These are phyloP conservation scores for Ogataea populi-albae DNA, from an alignment of 805 yeast genomes.

Conservation along the genomic window DNA sequence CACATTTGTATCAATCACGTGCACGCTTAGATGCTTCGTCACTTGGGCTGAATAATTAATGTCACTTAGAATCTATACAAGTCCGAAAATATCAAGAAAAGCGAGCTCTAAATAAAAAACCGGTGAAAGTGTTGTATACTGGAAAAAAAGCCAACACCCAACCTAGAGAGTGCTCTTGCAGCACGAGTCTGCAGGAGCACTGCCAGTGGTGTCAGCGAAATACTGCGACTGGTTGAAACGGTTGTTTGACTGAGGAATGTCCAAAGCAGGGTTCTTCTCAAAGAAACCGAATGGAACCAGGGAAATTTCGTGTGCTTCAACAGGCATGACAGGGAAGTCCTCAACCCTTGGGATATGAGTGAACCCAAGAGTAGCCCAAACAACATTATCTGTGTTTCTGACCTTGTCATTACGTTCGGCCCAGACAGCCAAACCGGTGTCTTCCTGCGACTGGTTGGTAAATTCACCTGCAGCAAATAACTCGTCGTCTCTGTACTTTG, in stretches of 20 bases:
- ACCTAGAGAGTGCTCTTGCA: slow-evolving; percentile 19
- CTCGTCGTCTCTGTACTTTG: slow-evolving; percentile 70
- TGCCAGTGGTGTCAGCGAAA: slow-evolving; percentile 21
- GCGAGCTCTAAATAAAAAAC: no score
- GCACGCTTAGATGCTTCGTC: no score
- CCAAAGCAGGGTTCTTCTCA: slow-evolving; percentile 74
- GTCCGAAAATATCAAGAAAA: no score
- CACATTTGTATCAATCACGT: no score
- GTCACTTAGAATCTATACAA: no score
- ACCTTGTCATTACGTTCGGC: slow-evolving; percentile 65
- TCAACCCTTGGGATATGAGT: slow-evolving; percentile 82
- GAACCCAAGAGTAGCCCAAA: slow-evolving; percentile 80
- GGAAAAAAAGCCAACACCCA: slow-evolving; percentile 1
- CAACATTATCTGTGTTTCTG: slow-evolving; percentile 72
- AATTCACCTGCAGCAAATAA: slow-evolving; percentile 82
- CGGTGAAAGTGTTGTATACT: background rate
- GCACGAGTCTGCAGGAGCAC: slow-evolving; percentile 27
- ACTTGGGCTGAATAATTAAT: no score
- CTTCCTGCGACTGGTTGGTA: slow-evolving; percentile 73
- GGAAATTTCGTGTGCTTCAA: slow-evolving; percentile 68
- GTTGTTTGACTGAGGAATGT: slow-evolving; percentile 70
- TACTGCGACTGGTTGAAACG: slow-evolving; percentile 61
- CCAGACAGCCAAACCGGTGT: slow-evolving; percentile 73
- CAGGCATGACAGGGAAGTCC: slow-evolving; percentile 91
- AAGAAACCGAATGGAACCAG: slow-evolving; percentile 74